Evolutionary conservation across 139 green algal genomes (phyloP), one percentile per base, ranked within the genome.

Genomic region (Picochlorum sp.): DNA sequence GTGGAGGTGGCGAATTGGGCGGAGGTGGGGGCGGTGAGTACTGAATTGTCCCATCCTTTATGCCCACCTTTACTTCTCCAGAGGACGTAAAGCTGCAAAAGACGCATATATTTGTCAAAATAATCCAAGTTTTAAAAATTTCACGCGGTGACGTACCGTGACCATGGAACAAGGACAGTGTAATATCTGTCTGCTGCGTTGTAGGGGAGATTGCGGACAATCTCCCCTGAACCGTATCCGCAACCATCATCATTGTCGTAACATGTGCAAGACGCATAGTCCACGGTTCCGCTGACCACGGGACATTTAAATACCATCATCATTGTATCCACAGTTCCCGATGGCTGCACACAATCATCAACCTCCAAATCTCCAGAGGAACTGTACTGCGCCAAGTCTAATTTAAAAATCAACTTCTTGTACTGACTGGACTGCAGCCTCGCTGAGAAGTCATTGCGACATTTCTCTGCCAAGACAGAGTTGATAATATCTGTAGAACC

Each of bases 241-340:
- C 47, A 54, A 21, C 47, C 47, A 54, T 54, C 47, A 54, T 54
- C 47, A 54, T 54, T 54, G 7, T 20, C 47, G 24, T 54, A 54
- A 13, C 47, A 54, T 3, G n/a, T 54, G 47, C 47, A 54, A 5
- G 16, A 20, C 1, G 23, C 6, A 5, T 26, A 54, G 13, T 21
- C 13, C 16, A 21, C 18, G 2, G 5, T 7, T 13, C 8, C 34
- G 7, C 0, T 13, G 8, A 4, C 34, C 1, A 11, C 9, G 9
- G 34, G 34, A 54, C 47, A 54, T 13, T 20, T 54, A 8, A 54
- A 20, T 26, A 54, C 15, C n/a, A 21, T 21, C 16, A 21, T 26
- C 47, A 54, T 21, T 20, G 47, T 54, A 54, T 54, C 47, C 7
- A 54, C 16, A 3, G 5, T 21, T 26, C 47, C 47, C 0, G 16